Percentiles rank a stretch among this genome's conserved stretches.
These are phyloP conservation scores for Aotearoamyces nothofagi DNA, from an alignment of 2,329 filamentous ascomycete genomes.

Conservation along the genomic window DNA sequence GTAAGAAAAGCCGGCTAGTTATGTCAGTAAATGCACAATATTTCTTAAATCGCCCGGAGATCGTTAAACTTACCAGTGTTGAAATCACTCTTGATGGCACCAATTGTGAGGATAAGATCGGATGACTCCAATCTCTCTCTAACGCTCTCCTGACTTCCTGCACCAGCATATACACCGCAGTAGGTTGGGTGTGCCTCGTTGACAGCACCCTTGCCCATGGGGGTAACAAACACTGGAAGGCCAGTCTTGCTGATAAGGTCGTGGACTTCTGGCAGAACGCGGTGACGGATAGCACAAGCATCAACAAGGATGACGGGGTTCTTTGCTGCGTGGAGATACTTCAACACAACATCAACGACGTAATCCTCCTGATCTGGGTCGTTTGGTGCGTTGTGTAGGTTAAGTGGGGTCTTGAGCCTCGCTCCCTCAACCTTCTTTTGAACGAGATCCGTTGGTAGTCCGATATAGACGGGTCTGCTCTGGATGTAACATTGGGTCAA, in stretches of 20 bases:
- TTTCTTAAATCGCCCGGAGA: too few relatives aligned
- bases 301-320: conserved; percentile 70
- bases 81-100: conserved; percentile 52
- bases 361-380: conserved; percentile 61
- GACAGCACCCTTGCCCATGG: conserved; percentile 78
- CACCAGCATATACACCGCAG: conserved; percentile 75
- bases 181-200: conserved; percentile 64
- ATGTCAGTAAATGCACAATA: not conserved
- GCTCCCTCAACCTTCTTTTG: conserved; percentile 61
- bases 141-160: conserved; percentile 51
- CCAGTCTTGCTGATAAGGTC: conserved; percentile 57
- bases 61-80: conserved; percentile 35
- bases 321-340: conserved; percentile 56
- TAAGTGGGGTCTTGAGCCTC: conserved; percentile 53
- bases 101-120: conserved; percentile 57
- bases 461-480: conserved; percentile 71
- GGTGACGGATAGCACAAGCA: conserved; percentile 66
- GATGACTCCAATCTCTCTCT: conserved; percentile 49
- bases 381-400: conserved; percentile 48
- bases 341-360: conserved; percentile 65
- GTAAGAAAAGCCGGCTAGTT: conserved; percentile 63
- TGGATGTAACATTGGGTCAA: conserved; percentile 59
- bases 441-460: conserved; percentile 69
- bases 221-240: conserved; percentile 73
- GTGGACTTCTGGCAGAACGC: conserved; percentile 57